phyloP scores from a whole-genome alignment of 2,329 filamentous ascomycete species.

The Colletotrichum shisoi region DNA sequence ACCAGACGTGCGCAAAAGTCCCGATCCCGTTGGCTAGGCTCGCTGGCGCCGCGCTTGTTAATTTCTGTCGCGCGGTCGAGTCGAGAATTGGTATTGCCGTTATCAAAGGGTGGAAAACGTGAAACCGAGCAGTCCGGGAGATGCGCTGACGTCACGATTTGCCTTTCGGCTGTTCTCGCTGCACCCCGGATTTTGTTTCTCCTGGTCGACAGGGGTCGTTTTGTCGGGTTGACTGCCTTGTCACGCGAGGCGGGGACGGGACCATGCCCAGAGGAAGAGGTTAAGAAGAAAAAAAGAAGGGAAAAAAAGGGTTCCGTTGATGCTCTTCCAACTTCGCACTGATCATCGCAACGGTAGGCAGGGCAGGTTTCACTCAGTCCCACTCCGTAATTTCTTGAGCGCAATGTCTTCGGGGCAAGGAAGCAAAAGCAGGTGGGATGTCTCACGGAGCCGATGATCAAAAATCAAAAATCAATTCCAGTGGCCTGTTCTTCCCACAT shows the following conservation, averaged over 20 bases:
- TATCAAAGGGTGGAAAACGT: conserved; percentile 7
- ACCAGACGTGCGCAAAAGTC: neutral
- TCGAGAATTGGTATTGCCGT: no score
- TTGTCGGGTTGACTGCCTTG: neutral
- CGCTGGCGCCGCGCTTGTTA: neutral
- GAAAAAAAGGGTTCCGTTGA: neutral
- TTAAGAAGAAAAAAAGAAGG: neutral
- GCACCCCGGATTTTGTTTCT: neutral
- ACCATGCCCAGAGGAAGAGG: neutral
- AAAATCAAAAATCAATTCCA: neutral
- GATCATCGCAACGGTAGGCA: neutral
- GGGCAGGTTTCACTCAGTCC: conserved; percentile 8
- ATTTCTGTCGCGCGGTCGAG: neutral
- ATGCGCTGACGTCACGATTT: conserved; percentile 11
- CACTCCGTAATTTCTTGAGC: neutral
- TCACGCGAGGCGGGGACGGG: neutral
- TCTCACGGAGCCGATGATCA: neutral
- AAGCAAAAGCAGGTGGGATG: neutral
- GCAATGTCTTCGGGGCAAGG: neutral
- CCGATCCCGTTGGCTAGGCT: neutral
- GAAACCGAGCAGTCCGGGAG: conserved; percentile 2
- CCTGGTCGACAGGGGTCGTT: neutral
- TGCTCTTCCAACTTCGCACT: neutral
- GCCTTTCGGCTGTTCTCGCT: neutral
- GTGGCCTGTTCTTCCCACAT: neutral